Base-by-base conservation (phyloP, 2,329 filamentous ascomycete species). In the Pseudocercospora vitis region DNA sequence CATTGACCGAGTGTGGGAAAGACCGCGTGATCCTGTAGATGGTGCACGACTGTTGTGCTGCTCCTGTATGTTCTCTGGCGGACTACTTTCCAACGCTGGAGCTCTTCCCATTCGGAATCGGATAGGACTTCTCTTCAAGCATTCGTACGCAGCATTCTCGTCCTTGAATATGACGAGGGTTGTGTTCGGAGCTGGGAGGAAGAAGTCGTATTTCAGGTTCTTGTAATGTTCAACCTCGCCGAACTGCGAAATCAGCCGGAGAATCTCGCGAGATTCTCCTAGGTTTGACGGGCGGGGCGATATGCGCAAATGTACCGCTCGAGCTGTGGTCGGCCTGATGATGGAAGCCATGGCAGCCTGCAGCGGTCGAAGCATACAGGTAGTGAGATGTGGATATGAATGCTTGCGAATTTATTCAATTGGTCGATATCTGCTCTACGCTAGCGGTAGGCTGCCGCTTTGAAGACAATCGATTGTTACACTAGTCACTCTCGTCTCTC, bases 191-290 rank as follows among this genome's bases (percentile, higher is more conserved):
- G 65, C 69, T 1, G 64, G 48, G 33, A 74, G 63, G 47, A 71
- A n/a, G n/a, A n/a, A 68, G 51, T 79, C 76, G 62, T 78, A 76
- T 69, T 77, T 71, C 35, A 79, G 69, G 58, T 71, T 71, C 58
- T 73, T 73, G 68, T 72, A 80, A 58, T 73, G 73, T 57, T 72
- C 72, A 39, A 81, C 68, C 47, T 78, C 74, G 32, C 78, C 78
- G 57, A 77, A 80, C 48, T 71, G 69, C 56, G 76, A 73, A 50
- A 79, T 64, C 48, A 79, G 65, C 31, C 73, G 71, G 35, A 78
- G 65, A 33, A 81, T 72, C 59, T 78, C 73, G 40, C 77, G 72
- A 50, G 75, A 77, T 52, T 80, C 77, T n/a, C 70, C 71, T 21
- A 80, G 62, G 57, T 74, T 75, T 19, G 74, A 67, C 0, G 76